Evolutionary conservation across 306 rosid species (phyloP), one percentile per base, ranked within the genome.

Genomic region (Hippophae rhamnoides): DNA sequence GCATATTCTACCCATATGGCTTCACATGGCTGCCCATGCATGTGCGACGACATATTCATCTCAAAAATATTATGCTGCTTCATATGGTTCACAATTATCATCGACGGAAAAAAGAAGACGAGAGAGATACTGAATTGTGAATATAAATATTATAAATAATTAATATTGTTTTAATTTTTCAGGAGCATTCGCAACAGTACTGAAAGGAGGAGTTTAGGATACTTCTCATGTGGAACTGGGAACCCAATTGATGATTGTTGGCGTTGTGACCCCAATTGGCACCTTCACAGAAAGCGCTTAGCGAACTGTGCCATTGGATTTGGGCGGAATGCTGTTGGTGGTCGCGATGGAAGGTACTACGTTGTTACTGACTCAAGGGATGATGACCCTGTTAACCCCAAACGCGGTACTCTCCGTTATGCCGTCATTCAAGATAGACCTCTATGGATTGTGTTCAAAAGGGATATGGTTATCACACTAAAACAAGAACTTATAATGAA

Each of bases 241-340:
- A 92, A 92, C 31, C 95, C 99, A 14, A 82, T 92, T 6, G 99
- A 92, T 57, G 99, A 92, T 63, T 92, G 99, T 63, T 92, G 99
- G 99, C 90, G 97, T 6, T 92, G 99, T 60, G 99, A 92, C 79
- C 60, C 54, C 7, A 75, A 69, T 0, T 92, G 99, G 99, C 72
- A 84, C 58, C 60, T 60, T 13, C 78, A 72, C 58, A 86, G 97
- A 25, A 92, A 88, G 70, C 74, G 60, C 38, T 64, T 92, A 1
- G 95, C 99, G 7, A 45, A 86, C 56, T 92, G 99, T 43, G 89
- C 76, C 46, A 88, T 92, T 25, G 99, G 99, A 0, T 92, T 92
- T 0, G 99, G 99, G 0, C 95, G 89, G 75, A 92, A 86, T 0
- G 95, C 99, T 0, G 67, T 92, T 0, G 99, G 99, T 0, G 99